These are phyloP conservation scores for Hericium coralloides DNA, from an alignment of 768 basidiomycete species.

Conservation along the genomic window DNA sequence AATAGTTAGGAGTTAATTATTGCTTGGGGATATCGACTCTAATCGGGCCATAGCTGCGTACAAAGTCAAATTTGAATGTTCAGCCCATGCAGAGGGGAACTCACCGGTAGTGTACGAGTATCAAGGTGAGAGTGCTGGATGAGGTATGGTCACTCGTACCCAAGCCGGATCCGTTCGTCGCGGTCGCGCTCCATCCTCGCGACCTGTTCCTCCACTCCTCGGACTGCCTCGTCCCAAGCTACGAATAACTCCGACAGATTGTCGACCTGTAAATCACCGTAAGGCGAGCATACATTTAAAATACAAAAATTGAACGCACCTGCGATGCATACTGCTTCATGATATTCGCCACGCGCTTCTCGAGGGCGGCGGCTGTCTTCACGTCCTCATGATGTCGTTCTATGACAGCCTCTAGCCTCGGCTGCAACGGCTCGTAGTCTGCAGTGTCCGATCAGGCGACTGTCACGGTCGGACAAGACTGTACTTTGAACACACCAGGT, in stretches of 20 bases:
- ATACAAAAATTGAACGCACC: constrained; percentile 30
- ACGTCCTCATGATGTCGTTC: constrained; percentile 52
- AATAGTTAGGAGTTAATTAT: too few relatives aligned
- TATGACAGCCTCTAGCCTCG: constrained; percentile 56
- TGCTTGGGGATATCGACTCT: too few relatives aligned
- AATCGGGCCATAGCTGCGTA: too few relatives aligned
- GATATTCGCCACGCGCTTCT: constrained; percentile 53
- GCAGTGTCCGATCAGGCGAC: not conserved
- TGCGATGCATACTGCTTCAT: constrained; percentile 66
- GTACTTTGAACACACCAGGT: constrained; percentile 29
- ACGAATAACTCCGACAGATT: constrained; percentile 78
- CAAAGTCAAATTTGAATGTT: too few relatives aligned
- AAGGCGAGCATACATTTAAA: not conserved
- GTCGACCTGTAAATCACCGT: constrained; percentile 47
- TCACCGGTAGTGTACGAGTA: too few relatives aligned
- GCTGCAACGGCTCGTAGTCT: constrained; percentile 59
- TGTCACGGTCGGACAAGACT: not conserved
- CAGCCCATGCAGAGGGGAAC: too few relatives aligned
- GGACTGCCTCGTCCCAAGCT: constrained; percentile 72
- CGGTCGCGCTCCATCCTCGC: constrained; percentile 50
- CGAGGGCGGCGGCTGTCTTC: constrained; percentile 47
- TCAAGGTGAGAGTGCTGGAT: too few relatives aligned
- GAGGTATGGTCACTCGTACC: constrained; percentile 33
- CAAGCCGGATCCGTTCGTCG: constrained; percentile 51
- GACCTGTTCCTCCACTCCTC: constrained; percentile 55